phyloP scores from a whole-genome alignment of 2,329 filamentous ascomycete genomes.

The Fusarium udum region DNA sequence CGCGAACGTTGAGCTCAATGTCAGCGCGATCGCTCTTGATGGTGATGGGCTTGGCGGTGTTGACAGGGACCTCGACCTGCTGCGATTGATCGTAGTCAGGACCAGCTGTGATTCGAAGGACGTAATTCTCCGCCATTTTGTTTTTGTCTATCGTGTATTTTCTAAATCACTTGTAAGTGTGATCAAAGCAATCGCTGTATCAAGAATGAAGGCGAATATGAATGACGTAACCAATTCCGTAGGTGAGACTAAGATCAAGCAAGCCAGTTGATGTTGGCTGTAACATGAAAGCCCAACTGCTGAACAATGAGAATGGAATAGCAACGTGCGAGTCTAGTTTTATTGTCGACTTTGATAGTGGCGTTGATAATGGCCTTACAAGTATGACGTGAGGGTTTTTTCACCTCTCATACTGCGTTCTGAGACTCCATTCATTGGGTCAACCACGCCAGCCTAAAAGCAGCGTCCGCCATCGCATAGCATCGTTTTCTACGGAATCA shows the following conservation, averaged over 20 bases:
- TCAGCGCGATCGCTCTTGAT: slow-evolving; percentile 73
- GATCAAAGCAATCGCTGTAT: background rate
- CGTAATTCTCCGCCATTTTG: slow-evolving; percentile 75
- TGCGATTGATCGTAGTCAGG: slow-evolving; percentile 75
- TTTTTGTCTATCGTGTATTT: background rate
- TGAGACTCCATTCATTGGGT: slow-evolving; percentile 20
- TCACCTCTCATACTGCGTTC: background rate
- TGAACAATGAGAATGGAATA: background rate
- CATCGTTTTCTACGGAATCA: background rate
- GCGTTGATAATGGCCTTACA: slow-evolving; percentile 8
- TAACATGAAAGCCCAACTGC: background rate
- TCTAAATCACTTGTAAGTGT: background rate
- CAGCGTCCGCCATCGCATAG: background rate
- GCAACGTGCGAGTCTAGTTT: background rate
- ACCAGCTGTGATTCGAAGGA: slow-evolving; percentile 84
- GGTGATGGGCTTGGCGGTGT: slow-evolving; percentile 68
- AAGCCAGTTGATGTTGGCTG: background rate
- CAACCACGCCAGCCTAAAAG: slow-evolving; percentile 12
- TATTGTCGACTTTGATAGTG: background rate
- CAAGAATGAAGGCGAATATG: background rate
- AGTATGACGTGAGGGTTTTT: slow-evolving; percentile 39
- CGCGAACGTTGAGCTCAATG: slow-evolving; percentile 76
- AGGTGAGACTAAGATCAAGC: background rate
- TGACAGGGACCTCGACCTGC: slow-evolving; percentile 81
- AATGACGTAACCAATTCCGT: slow-evolving; percentile 25